Conservation (phyloP, 2,329 filamentous ascomycete genomes). For the Apiospora aurea region DNA sequence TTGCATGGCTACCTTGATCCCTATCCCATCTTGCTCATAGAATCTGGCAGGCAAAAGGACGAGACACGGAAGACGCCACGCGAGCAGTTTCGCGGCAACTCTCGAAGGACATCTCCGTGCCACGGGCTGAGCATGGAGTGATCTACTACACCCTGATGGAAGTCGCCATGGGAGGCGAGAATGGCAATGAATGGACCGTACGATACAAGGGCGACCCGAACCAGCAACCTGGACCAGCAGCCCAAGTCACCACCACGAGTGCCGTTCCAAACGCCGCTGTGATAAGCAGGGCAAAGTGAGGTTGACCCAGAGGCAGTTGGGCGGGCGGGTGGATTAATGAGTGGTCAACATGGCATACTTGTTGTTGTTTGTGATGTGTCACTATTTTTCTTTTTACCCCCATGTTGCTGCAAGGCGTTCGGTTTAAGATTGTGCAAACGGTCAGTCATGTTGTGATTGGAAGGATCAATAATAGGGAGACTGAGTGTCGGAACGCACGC, state of each 20-base stretch:
- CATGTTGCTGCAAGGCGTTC: conserved; percentile 9
- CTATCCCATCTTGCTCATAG: not conserved
- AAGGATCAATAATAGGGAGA: not conserved
- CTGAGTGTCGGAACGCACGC: not conserved
- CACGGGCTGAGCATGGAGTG: conserved; percentile 52
- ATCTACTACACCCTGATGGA: conserved; percentile 58
- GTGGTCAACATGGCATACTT: not conserved
- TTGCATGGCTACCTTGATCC: not conserved
- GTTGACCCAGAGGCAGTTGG: not conserved
- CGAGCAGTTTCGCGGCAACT: conserved; percentile 38
- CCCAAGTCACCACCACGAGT: conserved; percentile 32
- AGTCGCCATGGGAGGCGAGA: conserved; percentile 47
- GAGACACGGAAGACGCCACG: conserved; percentile 49
- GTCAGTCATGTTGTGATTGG: not conserved
- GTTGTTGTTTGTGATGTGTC: conserved; percentile 13
- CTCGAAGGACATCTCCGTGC: conserved; percentile 53
- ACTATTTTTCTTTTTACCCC: not conserved
- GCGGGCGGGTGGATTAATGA: not conserved
- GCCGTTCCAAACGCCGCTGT: conserved; percentile 37
- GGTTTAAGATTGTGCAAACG: not conserved
- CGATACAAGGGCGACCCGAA: conserved; percentile 40
- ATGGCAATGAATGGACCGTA: conserved; percentile 48
- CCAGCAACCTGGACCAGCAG: conserved; percentile 28
- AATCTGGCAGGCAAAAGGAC: conserved; percentile 53
- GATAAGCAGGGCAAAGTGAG: conserved; percentile 30